phyloP scores from a whole-genome alignment of 352 stramenopile genomes.

The Albugo laibachii region DNA sequence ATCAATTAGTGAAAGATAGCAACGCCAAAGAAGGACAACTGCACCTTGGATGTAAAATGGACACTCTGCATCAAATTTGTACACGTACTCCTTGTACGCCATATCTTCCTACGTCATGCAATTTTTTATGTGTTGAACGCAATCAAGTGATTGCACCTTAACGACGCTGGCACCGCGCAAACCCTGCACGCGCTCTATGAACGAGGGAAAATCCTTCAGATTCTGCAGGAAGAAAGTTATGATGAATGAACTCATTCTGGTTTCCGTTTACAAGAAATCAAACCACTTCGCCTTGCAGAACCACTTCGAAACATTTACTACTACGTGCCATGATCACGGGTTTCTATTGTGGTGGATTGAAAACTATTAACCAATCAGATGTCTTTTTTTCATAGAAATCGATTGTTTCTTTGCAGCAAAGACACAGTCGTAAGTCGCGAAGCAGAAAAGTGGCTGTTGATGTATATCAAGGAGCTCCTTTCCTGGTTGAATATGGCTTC shows the following conservation, averaged over 20 bases:
- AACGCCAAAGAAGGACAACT: background rate
- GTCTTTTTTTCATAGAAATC: no score
- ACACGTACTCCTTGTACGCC: conserved; percentile 78
- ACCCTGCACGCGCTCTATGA: conserved; percentile 55
- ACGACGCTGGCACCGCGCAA: conserved; percentile 64
- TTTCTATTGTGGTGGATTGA: no score
- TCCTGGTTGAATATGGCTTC: no score
- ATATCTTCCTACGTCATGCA: conserved; percentile 37
- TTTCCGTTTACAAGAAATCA: background rate
- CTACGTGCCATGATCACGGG: conserved; percentile 22
- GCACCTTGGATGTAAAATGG: conserved; percentile 65
- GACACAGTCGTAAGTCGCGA: no score
- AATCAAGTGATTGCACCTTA: conserved; percentile 25
- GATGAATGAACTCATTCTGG: background rate
- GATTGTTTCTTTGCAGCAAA: no score
- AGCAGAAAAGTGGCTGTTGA: no score
- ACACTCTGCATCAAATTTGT: conserved; percentile 78
- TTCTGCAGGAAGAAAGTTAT: conserved; percentile 17
- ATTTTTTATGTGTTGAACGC: no score
- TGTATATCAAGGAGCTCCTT: no score
- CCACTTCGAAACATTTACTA: conserved; percentile 66
- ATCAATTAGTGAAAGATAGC: background rate
- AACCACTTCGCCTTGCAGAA: conserved; percentile 67
- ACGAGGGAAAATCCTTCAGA: conserved; percentile 62
- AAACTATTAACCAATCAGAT: no score